Conservation (phyloP, 2,329 filamentous ascomycete genomes). For the Grosmannia clavigera region DNA sequence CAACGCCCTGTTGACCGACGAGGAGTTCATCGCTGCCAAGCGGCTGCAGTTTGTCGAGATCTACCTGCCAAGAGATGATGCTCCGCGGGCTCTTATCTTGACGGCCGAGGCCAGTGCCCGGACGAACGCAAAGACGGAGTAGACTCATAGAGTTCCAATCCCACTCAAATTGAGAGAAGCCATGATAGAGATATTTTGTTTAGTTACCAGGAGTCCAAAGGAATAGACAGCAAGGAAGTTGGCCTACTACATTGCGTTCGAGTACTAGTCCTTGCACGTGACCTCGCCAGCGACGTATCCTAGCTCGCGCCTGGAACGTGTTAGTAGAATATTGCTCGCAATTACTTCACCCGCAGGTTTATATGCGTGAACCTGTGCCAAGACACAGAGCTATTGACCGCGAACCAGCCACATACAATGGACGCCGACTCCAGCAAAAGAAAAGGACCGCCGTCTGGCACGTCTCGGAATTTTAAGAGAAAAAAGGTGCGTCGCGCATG, state of each 20-base stretch:
- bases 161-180: background rate
- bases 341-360: background rate
- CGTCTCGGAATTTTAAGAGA: slow-evolving; percentile 19
- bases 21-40: slow-evolving; percentile 29
- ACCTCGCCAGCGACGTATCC: background rate
- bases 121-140: slow-evolving; percentile 42
- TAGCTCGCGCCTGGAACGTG: background rate
- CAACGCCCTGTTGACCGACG: slow-evolving; percentile 9
- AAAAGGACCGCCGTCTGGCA: slow-evolving; percentile 19
- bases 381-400: background rate
- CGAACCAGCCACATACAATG: slow-evolving; percentile 14
- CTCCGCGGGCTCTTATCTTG: slow-evolving; percentile 54
- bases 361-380: background rate
- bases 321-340: background rate
- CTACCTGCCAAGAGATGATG: slow-evolving; percentile 69
- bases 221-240: background rate
- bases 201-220: background rate
- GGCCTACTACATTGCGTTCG: background rate
- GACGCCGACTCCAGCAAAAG: slow-evolving; percentile 20
- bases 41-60: slow-evolving; percentile 64
- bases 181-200: background rate
- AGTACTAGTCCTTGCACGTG: background rate
- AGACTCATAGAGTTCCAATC: background rate
- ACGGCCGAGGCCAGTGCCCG: slow-evolving; percentile 60
- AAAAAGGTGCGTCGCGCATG: slow-evolving; percentile 20